phyloP scores from a whole-genome alignment of 129 eudicot genomes.

The Ambrosia trifida region DNA sequence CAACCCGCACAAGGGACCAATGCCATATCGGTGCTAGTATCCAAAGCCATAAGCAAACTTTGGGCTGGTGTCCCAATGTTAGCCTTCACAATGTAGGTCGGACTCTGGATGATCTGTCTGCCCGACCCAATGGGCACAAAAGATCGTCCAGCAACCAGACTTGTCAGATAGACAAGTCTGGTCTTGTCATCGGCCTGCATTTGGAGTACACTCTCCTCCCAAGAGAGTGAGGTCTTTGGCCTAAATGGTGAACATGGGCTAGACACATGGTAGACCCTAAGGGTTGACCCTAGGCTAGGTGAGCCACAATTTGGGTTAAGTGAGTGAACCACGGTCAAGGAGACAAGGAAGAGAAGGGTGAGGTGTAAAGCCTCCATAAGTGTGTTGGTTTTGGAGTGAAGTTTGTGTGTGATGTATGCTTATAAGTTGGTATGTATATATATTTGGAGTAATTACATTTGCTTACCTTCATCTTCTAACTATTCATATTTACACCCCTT shows the following conservation, averaged over 20 bases:
- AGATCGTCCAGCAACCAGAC: conserved; percentile 74
- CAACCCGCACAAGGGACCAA: conserved; percentile 88
- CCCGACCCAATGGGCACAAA: conserved; percentile 79
- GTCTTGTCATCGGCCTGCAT: conserved; percentile 77
- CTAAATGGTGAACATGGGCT: conserved; percentile 88
- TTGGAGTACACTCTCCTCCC: conserved; percentile 76
- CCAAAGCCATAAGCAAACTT: conserved; percentile 77
- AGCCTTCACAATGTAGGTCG: conserved; percentile 81
- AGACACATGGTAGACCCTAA: conserved; percentile 66
- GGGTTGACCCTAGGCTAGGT: conserved; percentile 62
- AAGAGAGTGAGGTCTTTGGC: conserved; percentile 55
- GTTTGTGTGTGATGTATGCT: conserved; percentile 26
- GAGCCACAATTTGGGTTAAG: conserved; percentile 43
- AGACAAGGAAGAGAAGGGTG: conserved; percentile 34
- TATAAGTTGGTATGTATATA: conserved; percentile 29
- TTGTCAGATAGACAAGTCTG: conserved; percentile 63
- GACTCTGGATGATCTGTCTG: conserved; percentile 71
- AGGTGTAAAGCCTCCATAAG: conserved; percentile 40
- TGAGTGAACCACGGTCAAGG: conserved; percentile 34
- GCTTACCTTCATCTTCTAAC: conserved; percentile 20
- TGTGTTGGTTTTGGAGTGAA: conserved; percentile 10
- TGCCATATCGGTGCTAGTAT: conserved; percentile 88
- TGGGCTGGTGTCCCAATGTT: conserved; percentile 90
- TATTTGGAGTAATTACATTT: conserved; percentile 30
- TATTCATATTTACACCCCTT: conserved; percentile 18